Conservation (phyloP, 768 basidiomycete species). For the Xerocomellus amylosporus region DNA sequence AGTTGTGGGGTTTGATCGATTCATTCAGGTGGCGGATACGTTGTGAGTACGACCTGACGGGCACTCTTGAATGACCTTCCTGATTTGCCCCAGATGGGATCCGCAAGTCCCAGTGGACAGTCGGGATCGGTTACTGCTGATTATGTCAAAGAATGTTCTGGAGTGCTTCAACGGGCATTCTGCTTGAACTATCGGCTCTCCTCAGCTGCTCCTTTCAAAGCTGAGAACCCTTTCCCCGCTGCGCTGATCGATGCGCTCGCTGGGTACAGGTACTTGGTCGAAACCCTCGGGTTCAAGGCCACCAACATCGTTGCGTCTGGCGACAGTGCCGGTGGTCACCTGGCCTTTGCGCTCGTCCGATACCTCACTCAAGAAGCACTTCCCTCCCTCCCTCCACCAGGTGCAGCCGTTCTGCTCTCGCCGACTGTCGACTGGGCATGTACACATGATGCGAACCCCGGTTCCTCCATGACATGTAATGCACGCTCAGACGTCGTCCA, state of each 20-base stretch:
- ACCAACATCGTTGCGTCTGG: conserved; percentile 3
- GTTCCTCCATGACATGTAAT: not conserved
- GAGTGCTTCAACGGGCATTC: not conserved
- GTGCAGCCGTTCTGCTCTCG: not conserved
- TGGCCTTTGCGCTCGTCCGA: not conserved
- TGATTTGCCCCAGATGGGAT: not conserved
- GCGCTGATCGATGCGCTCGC: conserved; percentile 3
- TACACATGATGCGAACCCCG: not conserved
- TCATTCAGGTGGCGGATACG: not conserved
- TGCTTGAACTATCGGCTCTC: conserved; percentile 4
- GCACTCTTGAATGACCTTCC: not conserved
- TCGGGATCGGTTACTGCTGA: not conserved
- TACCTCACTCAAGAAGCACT: conserved; percentile 1
- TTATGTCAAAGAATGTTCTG: not conserved
- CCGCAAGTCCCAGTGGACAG: not conserved
- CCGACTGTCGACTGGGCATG: not conserved
- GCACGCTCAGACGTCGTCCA: conserved; percentile 2
- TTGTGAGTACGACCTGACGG: not conserved
- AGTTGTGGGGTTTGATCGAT: not conserved
- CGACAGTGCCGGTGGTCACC: conserved; percentile 1
- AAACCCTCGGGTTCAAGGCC: conserved; percentile 1
- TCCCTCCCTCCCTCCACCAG: not conserved
- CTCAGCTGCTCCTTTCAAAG: not conserved
- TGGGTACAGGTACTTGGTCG: conserved; percentile 3
- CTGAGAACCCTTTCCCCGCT: not conserved